phyloP scores from a whole-genome alignment of 2,329 filamentous ascomycete species.

The Diaporthe amygdali region DNA sequence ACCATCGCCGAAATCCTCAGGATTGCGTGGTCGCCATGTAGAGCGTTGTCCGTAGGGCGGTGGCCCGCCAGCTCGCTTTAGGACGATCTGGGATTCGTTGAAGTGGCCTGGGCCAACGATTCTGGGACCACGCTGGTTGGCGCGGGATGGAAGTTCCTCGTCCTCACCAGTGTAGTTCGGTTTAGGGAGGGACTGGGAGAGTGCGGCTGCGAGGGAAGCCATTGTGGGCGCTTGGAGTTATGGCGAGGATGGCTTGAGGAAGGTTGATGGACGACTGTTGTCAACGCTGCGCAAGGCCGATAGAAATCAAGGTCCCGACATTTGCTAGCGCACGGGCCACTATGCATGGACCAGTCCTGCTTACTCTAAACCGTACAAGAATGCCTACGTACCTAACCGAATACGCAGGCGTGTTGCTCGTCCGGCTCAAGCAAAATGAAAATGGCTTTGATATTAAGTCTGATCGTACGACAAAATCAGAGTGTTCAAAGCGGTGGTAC shows the following conservation, averaged over 20 bases:
- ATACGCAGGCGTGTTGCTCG: neutral
- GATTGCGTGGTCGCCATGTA: conserved; percentile 87
- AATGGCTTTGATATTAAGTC: neutral
- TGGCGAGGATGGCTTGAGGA: neutral
- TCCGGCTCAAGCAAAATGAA: neutral
- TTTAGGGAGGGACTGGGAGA: conserved; percentile 83
- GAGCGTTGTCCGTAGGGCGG: conserved; percentile 86
- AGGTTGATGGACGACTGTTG: conserved; percentile 1
- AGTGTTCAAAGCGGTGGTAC: neutral
- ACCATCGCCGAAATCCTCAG: conserved; percentile 95
- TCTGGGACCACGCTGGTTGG: conserved; percentile 79
- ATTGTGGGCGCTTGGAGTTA: conserved; percentile 45
- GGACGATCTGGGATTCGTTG: conserved; percentile 83
- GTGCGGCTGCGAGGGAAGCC: conserved; percentile 71
- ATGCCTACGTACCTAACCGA: neutral
- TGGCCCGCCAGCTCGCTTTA: conserved; percentile 77
- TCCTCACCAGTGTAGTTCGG: conserved; percentile 91
- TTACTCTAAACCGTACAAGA: neutral
- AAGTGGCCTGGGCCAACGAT: conserved; percentile 81
- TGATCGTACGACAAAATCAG: neutral
- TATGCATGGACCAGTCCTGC: neutral
- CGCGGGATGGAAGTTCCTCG: conserved; percentile 75
- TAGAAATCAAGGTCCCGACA: conserved; percentile 4
- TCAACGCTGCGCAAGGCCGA: neutral
- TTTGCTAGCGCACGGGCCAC: conserved; percentile 23